phyloP scores from a whole-genome alignment of 2,329 filamentous ascomycete genomes.

The Talaromyces pinophilus region DNA sequence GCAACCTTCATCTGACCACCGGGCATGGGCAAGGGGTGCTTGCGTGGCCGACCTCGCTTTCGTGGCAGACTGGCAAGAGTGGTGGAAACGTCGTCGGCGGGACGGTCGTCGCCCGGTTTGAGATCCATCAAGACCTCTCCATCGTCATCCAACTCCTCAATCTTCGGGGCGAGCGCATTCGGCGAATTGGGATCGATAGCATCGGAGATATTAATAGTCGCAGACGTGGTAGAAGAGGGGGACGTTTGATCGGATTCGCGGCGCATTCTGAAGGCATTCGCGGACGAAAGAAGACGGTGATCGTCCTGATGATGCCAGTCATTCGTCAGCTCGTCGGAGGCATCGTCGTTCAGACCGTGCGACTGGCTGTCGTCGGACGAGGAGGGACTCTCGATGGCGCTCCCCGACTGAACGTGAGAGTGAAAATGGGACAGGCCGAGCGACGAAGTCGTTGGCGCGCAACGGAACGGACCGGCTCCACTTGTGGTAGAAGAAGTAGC shows the following conservation, averaged over 20 bases:
- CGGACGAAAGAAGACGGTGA: conserved; percentile 29
- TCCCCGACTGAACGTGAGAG: conserved; percentile 21
- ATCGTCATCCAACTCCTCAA: conserved; percentile 56
- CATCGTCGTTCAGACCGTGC: conserved; percentile 39
- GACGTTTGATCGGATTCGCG: conserved; percentile 26
- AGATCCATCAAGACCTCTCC: conserved; percentile 38
- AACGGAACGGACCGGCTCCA: conserved; percentile 24
- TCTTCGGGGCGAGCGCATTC: conserved; percentile 52
- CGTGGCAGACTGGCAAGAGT: conserved; percentile 47
- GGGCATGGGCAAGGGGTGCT: conserved; percentile 67
- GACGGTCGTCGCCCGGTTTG: conserved; percentile 12
- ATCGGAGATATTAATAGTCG: conserved; percentile 23
- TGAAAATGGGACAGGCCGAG: conserved; percentile 15
- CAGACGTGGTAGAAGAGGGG: conserved; percentile 31
- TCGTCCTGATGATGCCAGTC: conserved; percentile 20
- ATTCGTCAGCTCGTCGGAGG: conserved; percentile 31
- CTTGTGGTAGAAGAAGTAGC: conserved; percentile 7
- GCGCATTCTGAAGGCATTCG: conserved; percentile 23
- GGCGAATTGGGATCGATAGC: conserved; percentile 25
- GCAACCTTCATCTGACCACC: conserved; percentile 67
- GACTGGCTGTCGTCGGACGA: conserved; percentile 35
- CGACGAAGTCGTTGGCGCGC: conserved; percentile 26
- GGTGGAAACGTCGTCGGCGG: conserved; percentile 28
- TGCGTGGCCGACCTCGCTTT: conserved; percentile 77
- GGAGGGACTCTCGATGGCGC: conserved; percentile 30